Evolutionary conservation across 2,329 filamentous ascomycete genomes (phyloP).

Genomic region (Nigrograna mackinnonii): DNA sequence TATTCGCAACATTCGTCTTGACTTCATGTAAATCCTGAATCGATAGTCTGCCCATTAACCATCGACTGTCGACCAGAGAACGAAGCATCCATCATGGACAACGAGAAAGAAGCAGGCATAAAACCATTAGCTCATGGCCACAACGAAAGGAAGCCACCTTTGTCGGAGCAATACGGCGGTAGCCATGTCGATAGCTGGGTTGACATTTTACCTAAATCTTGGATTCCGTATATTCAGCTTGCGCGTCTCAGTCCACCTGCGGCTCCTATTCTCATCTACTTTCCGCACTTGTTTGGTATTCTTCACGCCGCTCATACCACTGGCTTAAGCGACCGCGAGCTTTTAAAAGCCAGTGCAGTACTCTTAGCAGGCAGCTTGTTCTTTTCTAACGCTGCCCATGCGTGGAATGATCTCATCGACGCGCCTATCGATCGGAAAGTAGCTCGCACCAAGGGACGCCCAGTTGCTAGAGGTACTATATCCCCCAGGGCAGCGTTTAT

Average conservation of each 20-base stretch:
- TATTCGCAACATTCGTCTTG: no score
- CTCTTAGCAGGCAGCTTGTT: conserved; percentile 40
- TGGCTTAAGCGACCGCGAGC: no score
- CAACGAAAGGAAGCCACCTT: no score
- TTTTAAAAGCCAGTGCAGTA: no score
- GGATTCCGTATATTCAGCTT: conserved; percentile 12
- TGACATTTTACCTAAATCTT: conserved; percentile 5
- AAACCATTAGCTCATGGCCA: no score
- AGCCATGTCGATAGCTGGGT: conserved; percentile 1
- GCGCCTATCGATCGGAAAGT: conserved; percentile 55
- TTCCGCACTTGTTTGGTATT: conserved; percentile 45
- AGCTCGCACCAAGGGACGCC: conserved; percentile 1
- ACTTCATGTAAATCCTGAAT: no score
- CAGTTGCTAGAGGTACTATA: conserved; percentile 49
- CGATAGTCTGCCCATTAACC: no score
- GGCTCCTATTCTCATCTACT: conserved; percentile 55
- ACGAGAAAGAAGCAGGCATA: no score
- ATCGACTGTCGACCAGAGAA: no score
- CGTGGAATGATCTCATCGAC: conserved; percentile 61
- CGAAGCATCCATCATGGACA: no score
- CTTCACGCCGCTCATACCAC: conserved; percentile 43
- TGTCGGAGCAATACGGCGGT: not conserved
- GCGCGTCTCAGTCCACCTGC: conserved; percentile 13
- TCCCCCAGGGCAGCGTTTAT: conserved; percentile 41
- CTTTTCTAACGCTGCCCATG: conserved; percentile 35